These are phyloP conservation scores for Diplocarpon rosae DNA, from an alignment of 2,329 filamentous ascomycete genomes.

Conservation along the genomic window DNA sequence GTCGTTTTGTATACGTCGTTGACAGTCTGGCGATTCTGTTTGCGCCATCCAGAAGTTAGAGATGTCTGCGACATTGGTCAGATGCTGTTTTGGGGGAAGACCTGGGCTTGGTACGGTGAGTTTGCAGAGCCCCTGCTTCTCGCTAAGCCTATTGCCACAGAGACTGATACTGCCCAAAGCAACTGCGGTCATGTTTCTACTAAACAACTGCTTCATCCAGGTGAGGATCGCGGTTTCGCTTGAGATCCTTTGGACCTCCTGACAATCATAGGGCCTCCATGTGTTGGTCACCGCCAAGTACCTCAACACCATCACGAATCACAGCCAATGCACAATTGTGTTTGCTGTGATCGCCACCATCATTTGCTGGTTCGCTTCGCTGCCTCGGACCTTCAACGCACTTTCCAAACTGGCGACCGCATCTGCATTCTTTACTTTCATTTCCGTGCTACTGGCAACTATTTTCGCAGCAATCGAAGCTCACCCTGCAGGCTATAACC, in stretches of 20 bases:
- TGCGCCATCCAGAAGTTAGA: constrained; percentile 79
- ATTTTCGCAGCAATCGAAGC: constrained; percentile 70
- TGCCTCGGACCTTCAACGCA: constrained; percentile 75
- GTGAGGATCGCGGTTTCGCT: constrained; percentile 27
- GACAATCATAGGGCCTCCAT: constrained; percentile 52
- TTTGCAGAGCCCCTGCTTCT: neutral
- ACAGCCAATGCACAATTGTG: constrained; percentile 64
- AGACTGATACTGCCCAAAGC: constrained; percentile 18
- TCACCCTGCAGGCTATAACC: constrained; percentile 58
- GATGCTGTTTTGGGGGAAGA: constrained; percentile 80
- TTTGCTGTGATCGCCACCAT: constrained; percentile 67
- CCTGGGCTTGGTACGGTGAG: constrained; percentile 50
- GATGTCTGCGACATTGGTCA: constrained; percentile 95
- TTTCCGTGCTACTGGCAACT: constrained; percentile 75
- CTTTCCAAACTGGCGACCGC: constrained; percentile 68
- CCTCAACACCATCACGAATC: constrained; percentile 74
- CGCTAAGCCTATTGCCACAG: neutral
- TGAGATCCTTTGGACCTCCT: neutral
- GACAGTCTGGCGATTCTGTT: constrained; percentile 69
- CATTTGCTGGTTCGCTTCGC: constrained; percentile 66
- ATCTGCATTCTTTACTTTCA: constrained; percentile 79
- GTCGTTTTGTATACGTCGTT: constrained; percentile 77
- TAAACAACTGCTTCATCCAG: constrained; percentile 92
- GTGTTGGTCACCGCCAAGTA: constrained; percentile 79
- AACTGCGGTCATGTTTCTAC: constrained; percentile 74